These are phyloP conservation scores for Podospora bellae-mahoneyi DNA, from an alignment of 495 filamentous ascomycete genomes.

Conservation along the genomic window DNA sequence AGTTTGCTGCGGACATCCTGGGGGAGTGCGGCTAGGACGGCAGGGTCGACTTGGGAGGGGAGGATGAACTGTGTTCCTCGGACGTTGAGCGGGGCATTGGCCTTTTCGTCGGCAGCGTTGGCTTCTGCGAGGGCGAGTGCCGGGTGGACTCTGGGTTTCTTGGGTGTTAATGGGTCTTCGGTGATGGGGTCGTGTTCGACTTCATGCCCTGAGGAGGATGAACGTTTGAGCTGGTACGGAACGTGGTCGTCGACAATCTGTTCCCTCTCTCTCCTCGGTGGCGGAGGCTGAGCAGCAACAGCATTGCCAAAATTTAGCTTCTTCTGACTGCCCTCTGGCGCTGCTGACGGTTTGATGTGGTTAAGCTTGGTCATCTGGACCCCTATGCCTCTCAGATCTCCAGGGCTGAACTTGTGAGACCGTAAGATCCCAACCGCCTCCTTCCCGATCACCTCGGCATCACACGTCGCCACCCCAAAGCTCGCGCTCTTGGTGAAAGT, in stretches of 20 bases:
- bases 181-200: constrained; percentile 47
- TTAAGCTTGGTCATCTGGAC: constrained; percentile 92
- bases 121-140: constrained; percentile 53
- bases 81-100: constrained; percentile 68
- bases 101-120: constrained; percentile 54
- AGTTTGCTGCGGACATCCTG: constrained; percentile 74
- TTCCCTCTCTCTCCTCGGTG: constrained; percentile 32
- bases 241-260: constrained; percentile 29
- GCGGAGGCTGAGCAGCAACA: constrained; percentile 15
- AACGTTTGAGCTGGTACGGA: constrained; percentile 14
- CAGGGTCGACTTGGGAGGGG: constrained; percentile 72
- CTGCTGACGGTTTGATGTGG: constrained; percentile 54
- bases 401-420: constrained; percentile 79
- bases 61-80: constrained; percentile 84
- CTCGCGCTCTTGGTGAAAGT: constrained; percentile 80
- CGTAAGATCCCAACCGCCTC: constrained; percentile 80
- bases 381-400: constrained; percentile 84
- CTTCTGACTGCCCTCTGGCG: constrained; percentile 46
- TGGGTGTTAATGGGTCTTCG: constrained; percentile 58
- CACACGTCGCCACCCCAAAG: constrained; percentile 79
- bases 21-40: constrained; percentile 72
- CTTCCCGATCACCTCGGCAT: constrained; percentile 63
- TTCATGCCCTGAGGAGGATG: constrained; percentile 2
- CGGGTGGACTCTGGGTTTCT: constrained; percentile 57
- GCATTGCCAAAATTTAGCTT: constrained; percentile 27